Conservation (phyloP, 169 alveolate genomes). For the Plasmodium chabaudi region DNA sequence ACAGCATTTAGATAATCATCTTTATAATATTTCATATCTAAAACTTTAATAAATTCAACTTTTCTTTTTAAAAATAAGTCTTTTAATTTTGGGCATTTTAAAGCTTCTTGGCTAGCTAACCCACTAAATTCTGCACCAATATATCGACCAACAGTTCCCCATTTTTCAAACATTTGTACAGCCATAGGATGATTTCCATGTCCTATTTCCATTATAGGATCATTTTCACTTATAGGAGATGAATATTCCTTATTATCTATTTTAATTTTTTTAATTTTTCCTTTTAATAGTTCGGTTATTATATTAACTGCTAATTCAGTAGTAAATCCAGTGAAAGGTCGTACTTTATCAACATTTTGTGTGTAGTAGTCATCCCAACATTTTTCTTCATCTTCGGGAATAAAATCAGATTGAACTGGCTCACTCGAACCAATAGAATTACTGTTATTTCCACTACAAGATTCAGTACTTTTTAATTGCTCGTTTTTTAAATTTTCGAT, state of each 20-base stretch:
- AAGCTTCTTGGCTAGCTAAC: slow-evolving; percentile 76
- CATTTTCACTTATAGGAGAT: slow-evolving; percentile 65
- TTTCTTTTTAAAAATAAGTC: slow-evolving; percentile 41
- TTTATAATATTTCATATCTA: slow-evolving; percentile 62
- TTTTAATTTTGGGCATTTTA: slow-evolving; percentile 61
- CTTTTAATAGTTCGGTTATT: slow-evolving; percentile 19
- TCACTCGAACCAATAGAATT: not conserved
- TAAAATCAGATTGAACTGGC: slow-evolving; percentile 20
- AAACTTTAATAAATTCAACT: slow-evolving; percentile 48
- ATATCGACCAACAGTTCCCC: slow-evolving; percentile 71
- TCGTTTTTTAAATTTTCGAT: slow-evolving; percentile 14
- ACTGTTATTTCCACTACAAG: not conserved
- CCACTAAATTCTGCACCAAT: slow-evolving; percentile 81
- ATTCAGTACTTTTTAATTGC: not conserved
- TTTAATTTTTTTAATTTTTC: slow-evolving; percentile 26
- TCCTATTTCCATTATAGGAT: slow-evolving; percentile 82
- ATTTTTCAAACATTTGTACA: slow-evolving; percentile 77
- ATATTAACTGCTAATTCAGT: slow-evolving; percentile 75
- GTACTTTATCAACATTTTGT: slow-evolving; percentile 38
- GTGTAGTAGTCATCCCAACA: slow-evolving; percentile 74
- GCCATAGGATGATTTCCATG: slow-evolving; percentile 86
- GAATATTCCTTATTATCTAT: slow-evolving; percentile 37
- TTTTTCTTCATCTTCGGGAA: slow-evolving; percentile 70
- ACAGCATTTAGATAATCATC: slow-evolving; percentile 38
- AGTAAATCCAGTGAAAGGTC: slow-evolving; percentile 59